Conservation (phyloP, 2,329 filamentous ascomycete species). For the Albophoma yamanashiensis region DNA sequence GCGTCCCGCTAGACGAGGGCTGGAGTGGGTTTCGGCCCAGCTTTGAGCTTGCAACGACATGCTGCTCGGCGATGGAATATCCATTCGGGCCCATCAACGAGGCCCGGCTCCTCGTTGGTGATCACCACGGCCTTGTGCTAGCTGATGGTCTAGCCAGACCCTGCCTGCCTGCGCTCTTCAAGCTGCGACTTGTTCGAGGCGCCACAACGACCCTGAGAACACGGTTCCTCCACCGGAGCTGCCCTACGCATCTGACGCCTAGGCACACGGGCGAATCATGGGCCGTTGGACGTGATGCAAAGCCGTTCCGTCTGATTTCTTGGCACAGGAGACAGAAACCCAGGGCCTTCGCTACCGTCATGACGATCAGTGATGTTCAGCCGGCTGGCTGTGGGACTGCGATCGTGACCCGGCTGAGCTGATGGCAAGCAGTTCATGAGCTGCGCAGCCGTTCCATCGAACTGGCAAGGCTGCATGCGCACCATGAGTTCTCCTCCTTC, state of each 20-base stretch:
- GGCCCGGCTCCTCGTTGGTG: conserved; percentile 8
- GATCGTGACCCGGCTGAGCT: neutral
- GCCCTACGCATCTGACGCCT: neutral
- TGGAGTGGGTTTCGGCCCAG: conserved; percentile 5
- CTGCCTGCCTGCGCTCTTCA: conserved; percentile 6
- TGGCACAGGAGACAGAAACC: neutral
- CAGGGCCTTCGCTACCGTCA: neutral
- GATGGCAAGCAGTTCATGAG: neutral
- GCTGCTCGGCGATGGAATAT: conserved; percentile 2
- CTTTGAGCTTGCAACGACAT: conserved; percentile 12
- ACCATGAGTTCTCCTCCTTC: neutral
- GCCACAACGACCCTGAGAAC: neutral
- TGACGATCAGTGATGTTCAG: conserved; percentile 5
- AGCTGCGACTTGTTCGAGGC: conserved; percentile 1
- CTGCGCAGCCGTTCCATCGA: neutral
- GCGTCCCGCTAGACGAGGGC: conserved; percentile 3
- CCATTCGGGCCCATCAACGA: neutral
- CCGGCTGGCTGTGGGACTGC: conserved; percentile 3
- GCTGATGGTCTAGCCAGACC: conserved; percentile 10
- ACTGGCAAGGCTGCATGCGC: neutral
- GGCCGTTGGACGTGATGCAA: conserved; percentile 1
- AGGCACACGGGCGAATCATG: neutral
- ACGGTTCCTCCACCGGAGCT: neutral
- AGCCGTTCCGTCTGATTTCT: neutral
- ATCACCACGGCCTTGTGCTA: conserved; percentile 7